Evolutionary conservation across 2,329 filamentous ascomycete genomes (phyloP), one percentile per base, ranked within the genome.

Genomic region (Macrophomina phaseolina): DNA sequence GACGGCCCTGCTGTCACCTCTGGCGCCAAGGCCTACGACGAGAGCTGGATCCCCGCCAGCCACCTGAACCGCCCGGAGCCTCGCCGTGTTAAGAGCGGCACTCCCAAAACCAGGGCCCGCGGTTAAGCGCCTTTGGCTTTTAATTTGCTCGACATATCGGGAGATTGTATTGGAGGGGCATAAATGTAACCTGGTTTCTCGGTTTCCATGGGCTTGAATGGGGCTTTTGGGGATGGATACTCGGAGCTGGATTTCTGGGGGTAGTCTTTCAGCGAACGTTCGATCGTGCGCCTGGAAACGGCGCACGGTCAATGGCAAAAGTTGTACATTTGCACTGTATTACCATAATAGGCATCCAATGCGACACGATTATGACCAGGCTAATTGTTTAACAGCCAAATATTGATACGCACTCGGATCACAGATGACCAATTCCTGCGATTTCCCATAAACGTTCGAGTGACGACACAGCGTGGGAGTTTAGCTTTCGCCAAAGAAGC

Each of bases 21-120:
- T 70, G 87, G 89, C 68, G 85, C 89, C 68, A 92, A 92, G 82
- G 85, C 85, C 68, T 97, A 94, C 80, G 94, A 97, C 75, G 90
- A 94, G 84, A 92, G 90, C 84, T 97, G 94, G 94, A 97, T 97
- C 73, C 93, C 94, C 36, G 88, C 89, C 69, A 89, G 91, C 78
- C 94, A 98, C 81, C 88, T 97, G 79, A 92, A 94, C 84, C 90
- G 92, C 73, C 94, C 94, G 45, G 85, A 91, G 72, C 91, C 87
- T 55, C 84, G 84, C 73, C 84, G 87, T 72, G 84, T 89, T 66
- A 86, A 87, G 75, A 82, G 80, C 69, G 78, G 78, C 8, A 79
- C 77, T 9, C 77, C 78, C 23, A 80, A 79, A 74, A 72, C 73
- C 40, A 79, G 78, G 74, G 18, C 58, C 11, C 65, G 65, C 48